A percentile compares a stretch with the other conserved stretches of the same genome.
These are phyloP conservation scores for Tieghemostelium lacteum DNA, from an alignment of 78 protist genomes.

Conservation along the genomic window DNA sequence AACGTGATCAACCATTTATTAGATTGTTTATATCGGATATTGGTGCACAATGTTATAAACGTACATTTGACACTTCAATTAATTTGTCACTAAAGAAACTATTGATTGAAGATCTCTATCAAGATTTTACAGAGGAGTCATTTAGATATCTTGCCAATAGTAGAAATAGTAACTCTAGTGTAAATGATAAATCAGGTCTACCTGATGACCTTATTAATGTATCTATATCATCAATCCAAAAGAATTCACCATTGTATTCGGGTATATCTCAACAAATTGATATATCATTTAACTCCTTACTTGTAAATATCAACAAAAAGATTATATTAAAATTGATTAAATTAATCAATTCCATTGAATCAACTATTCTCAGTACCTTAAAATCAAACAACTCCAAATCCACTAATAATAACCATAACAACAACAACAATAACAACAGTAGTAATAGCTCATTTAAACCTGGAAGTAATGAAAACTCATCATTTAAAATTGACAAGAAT, in stretches of 20 bases:
- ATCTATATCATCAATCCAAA: conserved; percentile 38
- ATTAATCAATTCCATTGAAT: background rate
- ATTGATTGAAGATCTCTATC: conserved; percentile 52
- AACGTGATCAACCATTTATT: conserved; percentile 45
- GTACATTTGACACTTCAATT: conserved; percentile 53
- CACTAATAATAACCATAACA: background rate
- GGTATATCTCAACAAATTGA: conserved; percentile 70
- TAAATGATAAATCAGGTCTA: background rate
- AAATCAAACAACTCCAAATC: background rate
- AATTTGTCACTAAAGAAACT: conserved; percentile 29
- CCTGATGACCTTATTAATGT: conserved; percentile 28
- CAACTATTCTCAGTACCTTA: conserved; percentile 16
- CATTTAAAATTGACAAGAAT: conserved; percentile 33
- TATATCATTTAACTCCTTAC: conserved; percentile 40
- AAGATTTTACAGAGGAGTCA: conserved; percentile 1
- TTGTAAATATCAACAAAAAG: conserved; percentile 34
- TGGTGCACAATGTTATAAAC: conserved; percentile 31
- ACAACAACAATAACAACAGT: background rate
- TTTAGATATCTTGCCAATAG: conserved; percentile 48
- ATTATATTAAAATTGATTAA: conserved; percentile 28
- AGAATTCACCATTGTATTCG: conserved; percentile 56
- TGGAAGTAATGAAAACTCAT: background rate
- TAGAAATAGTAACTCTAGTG: background rate
- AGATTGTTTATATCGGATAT: conserved; percentile 53
- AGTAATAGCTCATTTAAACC: background rate